phyloP scores from a whole-genome alignment of 768 basidiomycete species.

The Chlorophyllum brunneum region DNA sequence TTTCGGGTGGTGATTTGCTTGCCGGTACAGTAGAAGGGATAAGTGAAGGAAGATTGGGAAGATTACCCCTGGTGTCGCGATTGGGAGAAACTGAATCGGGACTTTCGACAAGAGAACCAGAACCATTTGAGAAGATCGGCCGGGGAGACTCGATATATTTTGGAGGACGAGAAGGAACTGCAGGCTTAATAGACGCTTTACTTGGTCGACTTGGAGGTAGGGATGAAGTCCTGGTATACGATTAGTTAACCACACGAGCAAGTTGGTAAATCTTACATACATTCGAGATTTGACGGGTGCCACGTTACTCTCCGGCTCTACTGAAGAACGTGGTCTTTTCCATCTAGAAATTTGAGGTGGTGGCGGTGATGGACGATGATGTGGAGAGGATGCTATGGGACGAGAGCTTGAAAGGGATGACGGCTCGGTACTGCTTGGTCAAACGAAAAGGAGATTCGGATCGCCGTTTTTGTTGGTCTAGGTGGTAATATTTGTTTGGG shows the following conservation, averaged over 20 bases:
- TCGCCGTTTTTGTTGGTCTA: background rate
- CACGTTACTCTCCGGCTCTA: background rate
- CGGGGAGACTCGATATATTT: constrained; percentile 9
- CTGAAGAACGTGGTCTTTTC: background rate
- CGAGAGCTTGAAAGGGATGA: background rate
- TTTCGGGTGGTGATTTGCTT: constrained; percentile 12
- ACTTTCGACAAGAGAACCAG: background rate
- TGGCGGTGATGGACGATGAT: constrained; percentile 7
- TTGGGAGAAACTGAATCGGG: background rate
- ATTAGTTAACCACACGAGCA: background rate
- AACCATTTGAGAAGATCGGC: constrained; percentile 17
- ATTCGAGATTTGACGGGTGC: background rate
- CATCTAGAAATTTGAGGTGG: background rate
- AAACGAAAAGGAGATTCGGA: background rate
- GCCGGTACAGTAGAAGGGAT: constrained; percentile 21
- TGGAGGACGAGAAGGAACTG: constrained; percentile 20
- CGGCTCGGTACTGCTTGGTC: background rate
- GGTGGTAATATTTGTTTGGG: constrained; percentile 2
- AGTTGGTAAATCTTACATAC: background rate
- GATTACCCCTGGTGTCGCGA: background rate
- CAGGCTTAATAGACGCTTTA: constrained; percentile 19
- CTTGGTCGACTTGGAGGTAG: background rate
- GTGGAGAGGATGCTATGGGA: background rate
- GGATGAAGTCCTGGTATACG: background rate
- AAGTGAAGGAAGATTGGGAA: constrained; percentile 3